Evolutionary conservation across 176 grass and related monocot species (phyloP).

Genomic region (Cenchrus fungigraminus): DNA sequence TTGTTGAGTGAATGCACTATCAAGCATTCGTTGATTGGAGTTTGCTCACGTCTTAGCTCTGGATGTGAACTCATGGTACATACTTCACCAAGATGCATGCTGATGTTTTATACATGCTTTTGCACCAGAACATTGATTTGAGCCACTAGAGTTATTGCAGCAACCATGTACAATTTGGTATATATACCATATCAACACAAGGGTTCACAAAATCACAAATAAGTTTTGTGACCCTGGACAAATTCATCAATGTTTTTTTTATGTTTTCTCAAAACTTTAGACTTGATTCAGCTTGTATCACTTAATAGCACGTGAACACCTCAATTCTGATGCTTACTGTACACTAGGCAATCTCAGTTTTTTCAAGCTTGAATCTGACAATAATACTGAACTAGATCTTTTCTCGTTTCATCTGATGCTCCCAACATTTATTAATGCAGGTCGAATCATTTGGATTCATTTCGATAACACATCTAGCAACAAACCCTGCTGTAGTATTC

Average conservation of each 20-base stretch:
- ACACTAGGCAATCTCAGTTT: neutral
- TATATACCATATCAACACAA: neutral
- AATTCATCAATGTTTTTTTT: neutral
- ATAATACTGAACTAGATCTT: neutral
- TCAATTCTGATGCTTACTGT: neutral
- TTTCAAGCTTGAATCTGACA: neutral
- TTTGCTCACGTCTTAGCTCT: constrained; percentile 57
- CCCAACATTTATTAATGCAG: too few species aligned
- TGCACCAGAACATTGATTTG: neutral
- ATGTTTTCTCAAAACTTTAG: neutral
- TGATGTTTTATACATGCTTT: constrained; percentile 1
- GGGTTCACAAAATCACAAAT: neutral
- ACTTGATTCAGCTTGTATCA: neutral
- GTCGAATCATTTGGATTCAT: too few species aligned
- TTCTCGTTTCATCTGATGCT: too few species aligned
- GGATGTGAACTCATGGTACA: constrained; percentile 61
- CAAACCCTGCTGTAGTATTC: neutral
- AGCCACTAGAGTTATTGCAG: neutral
- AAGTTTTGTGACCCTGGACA: neutral
- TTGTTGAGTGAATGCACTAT: constrained; percentile 67
- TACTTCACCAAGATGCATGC: constrained; percentile 15
- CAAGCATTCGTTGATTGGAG: constrained; percentile 64
- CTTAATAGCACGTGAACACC: neutral
- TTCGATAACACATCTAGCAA: neutral
- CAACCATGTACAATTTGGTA: neutral